These are phyloP conservation scores for Beta vulgaris DNA, from an alignment of 148 eudicot species.

Conservation along the genomic window DNA sequence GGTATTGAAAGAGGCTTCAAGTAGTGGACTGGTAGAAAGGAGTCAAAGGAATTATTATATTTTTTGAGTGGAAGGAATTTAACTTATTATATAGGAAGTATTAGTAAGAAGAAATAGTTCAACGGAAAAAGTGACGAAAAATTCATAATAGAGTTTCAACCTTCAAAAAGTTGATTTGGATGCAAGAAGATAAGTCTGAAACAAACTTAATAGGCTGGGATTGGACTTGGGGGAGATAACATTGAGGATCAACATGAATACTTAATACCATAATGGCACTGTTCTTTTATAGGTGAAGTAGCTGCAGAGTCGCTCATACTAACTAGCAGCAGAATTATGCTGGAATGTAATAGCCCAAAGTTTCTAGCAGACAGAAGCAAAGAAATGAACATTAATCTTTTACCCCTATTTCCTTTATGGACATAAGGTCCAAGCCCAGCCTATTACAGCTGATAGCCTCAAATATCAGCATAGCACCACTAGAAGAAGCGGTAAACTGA, in stretches of 20 bases:
- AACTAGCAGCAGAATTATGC: too few species aligned
- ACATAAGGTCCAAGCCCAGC: neutral
- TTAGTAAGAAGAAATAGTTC: neutral
- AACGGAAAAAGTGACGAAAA: neutral
- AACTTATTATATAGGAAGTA: neutral
- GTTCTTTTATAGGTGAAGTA: neutral
- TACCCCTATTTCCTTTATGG: neutral
- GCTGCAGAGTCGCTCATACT: neutral
- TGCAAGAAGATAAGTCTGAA: neutral
- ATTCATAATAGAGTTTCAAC: neutral
- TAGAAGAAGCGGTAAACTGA: neutral
- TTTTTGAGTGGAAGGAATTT: too few species aligned
- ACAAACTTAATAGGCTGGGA: neutral
- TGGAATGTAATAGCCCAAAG: neutral
- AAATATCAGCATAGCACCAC: neutral
- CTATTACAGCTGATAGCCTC: neutral
- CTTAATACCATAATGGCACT: neutral
- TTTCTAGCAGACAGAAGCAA: neutral
- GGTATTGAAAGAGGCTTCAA: neutral
- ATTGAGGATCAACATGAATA: neutral
- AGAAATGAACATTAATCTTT: neutral
- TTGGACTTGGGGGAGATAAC: neutral
- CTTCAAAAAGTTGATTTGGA: neutral
- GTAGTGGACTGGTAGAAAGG: neutral
- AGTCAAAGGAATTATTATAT: too few species aligned